These are phyloP conservation scores for Boletus pseudo-olivaceus DNA, from an alignment of 768 basidiomycete species.

Conservation along the genomic window DNA sequence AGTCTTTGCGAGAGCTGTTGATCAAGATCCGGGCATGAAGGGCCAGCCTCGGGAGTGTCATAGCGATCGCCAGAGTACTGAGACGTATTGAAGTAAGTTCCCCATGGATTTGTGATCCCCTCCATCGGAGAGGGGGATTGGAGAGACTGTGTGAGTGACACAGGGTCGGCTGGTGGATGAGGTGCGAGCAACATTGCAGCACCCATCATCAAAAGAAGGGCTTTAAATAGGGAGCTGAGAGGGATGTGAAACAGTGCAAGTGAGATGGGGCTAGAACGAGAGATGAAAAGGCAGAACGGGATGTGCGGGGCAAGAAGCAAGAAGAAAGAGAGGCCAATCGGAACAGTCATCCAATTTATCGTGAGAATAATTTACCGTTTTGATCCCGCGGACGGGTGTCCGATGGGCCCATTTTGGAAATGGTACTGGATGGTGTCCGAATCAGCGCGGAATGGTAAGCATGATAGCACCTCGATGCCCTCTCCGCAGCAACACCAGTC, in stretches of 20 bases:
- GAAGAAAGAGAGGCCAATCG: constrained; percentile 1
- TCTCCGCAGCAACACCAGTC: too few species aligned
- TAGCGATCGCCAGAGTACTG: constrained; percentile 2
- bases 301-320: constrained; percentile 19
- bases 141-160: constrained; percentile 7
- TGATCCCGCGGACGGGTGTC: not conserved
- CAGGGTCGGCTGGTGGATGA: not conserved
- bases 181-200: constrained; percentile 4
- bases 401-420: too few species aligned
- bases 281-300: not conserved
- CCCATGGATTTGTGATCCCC: constrained; percentile 10
- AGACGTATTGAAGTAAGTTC: not conserved
- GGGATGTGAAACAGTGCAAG: not conserved
- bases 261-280: not conserved
- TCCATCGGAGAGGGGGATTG: constrained; percentile 8
- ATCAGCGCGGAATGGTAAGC: too few species aligned
- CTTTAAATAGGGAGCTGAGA: not conserved
- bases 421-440: too few species aligned
- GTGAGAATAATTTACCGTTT: constrained; percentile 13
- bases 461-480: too few species aligned
- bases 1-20: constrained; percentile 22
- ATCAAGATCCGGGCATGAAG: constrained; percentile 26
- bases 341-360: too few species aligned
- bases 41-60: not conserved
- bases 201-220: not conserved